A percentile compares a stretch with the other conserved stretches of the same genome.
Conservation (phyloP, 2,329 filamentous ascomycete genomes). For the Clonostachys rhizophaga region DNA sequence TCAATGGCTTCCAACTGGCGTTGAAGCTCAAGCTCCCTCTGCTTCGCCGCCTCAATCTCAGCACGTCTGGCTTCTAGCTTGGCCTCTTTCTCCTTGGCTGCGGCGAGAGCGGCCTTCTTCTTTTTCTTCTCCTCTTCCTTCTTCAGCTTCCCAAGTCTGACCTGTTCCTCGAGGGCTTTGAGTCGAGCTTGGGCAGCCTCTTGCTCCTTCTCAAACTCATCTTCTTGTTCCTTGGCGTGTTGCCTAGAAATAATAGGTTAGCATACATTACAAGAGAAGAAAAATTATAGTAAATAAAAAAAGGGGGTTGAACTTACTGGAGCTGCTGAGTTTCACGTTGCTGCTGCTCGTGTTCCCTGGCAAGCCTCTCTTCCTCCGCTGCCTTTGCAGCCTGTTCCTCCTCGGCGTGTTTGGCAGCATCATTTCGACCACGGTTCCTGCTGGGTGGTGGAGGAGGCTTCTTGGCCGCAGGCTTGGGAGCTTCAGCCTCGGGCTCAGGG, state of each 20-base stretch:
- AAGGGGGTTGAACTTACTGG: constrained; percentile 62
- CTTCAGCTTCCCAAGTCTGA: constrained; percentile 87
- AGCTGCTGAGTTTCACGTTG: constrained; percentile 68
- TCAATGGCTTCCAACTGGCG: constrained; percentile 74
- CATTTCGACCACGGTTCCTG: constrained; percentile 57
- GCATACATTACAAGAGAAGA: constrained; percentile 6
- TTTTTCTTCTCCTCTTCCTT: constrained; percentile 94
- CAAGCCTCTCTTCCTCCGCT: constrained; percentile 61
- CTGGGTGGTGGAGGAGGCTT: constrained; percentile 77
- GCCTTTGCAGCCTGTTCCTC: constrained; percentile 55
- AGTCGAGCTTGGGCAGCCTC: constrained; percentile 79
- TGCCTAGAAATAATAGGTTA: constrained; percentile 49
- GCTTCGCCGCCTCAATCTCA: constrained; percentile 86
- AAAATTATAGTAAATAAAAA: background rate
- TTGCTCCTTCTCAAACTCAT: constrained; percentile 74
- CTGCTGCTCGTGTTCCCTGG: constrained; percentile 72
- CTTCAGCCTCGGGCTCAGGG: constrained; percentile 27
- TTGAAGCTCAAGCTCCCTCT: constrained; percentile 85
- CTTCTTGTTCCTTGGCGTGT: constrained; percentile 69
- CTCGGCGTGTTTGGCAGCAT: constrained; percentile 46
- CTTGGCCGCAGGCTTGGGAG: constrained; percentile 38
- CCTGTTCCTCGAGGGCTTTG: constrained; percentile 87
- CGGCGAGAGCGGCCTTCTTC: constrained; percentile 82
- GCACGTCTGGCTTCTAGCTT: constrained; percentile 80
- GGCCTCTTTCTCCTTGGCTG: constrained; percentile 83